Percentiles rank a stretch among this genome's conserved stretches.
Evolutionary conservation across 208 protist species (phyloP).

Genomic region (Trypanosoma vivax): DNA sequence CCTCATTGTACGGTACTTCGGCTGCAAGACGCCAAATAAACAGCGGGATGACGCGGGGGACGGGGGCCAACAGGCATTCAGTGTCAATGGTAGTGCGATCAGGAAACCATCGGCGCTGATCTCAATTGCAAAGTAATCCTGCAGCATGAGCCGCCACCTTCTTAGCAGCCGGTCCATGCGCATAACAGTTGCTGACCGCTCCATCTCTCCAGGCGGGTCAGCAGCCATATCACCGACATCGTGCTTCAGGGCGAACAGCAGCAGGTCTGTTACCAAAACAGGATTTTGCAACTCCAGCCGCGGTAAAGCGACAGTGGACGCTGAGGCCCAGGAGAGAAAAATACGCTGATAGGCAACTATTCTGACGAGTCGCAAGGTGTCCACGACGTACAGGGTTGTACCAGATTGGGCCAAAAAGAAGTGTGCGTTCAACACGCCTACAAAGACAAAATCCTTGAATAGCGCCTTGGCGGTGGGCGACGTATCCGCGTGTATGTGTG

Average conservation of each 20-base stretch:
- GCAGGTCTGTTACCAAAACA: conserved; percentile 31
- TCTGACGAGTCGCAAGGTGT: conserved; percentile 51
- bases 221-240: conserved; percentile 29
- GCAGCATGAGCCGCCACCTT: conserved; percentile 60
- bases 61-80: conserved; percentile 69
- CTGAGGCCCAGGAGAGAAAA: conserved; percentile 66
- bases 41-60: conserved; percentile 51
- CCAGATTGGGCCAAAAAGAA: conserved; percentile 71
- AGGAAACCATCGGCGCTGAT: conserved; percentile 44
- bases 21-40: conserved; percentile 57
- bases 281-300: conserved; percentile 33
- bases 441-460: conserved; percentile 45
- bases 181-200: conserved; percentile 25
- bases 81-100: conserved; percentile 41
- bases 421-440: conserved; percentile 42
- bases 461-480: conserved; percentile 48
- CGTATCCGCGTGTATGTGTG: conserved; percentile 22
- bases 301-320: conserved; percentile 32
- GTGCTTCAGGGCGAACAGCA: conserved; percentile 43
- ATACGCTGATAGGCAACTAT: conserved; percentile 74
- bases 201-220: conserved; percentile 4
- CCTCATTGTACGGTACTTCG: conserved; percentile 61
- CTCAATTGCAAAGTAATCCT: conserved; percentile 74
- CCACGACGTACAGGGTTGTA: conserved; percentile 57
- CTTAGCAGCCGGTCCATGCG: conserved; percentile 44